Base-by-base conservation (phyloP, 176 grass and related monocot species). In the Phoenix dactylifera region DNA sequence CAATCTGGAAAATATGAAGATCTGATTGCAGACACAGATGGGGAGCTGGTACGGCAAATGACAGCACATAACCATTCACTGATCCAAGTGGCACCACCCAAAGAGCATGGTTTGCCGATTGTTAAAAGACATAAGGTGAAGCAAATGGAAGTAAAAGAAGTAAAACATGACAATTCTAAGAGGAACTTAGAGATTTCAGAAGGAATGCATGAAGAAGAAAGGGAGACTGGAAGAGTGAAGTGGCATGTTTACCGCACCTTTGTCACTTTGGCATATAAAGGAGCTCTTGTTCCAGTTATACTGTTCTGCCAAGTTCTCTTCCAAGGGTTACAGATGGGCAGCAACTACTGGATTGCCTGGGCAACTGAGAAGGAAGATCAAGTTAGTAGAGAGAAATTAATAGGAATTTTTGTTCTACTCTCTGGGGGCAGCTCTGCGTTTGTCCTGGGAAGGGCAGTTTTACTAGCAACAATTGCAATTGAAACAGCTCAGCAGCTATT, bases 261-360 rank as follows among this genome's bases (percentile, higher is more conserved):
- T 57, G 67, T 95, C 66, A 95, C 79, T 17, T 83, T 82, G 51
- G 89, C 85, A 30, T 89, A 83, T 14, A 73, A 51, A 12, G 90
- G 90, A 51, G 67, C 70, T 72, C 76, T 89, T 7, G 18, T 95
- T 69, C 85, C 82, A 54, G 63, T 86, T 4, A 67, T 95, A 71
- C 62, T 95, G 49, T 60, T 74, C 14, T 95, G 82, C 66, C 85
- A 95, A 71, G 66, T 85, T 20, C 62, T 95, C 57, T 95, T 95
- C 64, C 90, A 89, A 61, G 76, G 50, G 62, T 30, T 89, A 29
- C 90, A 95, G 78, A 95, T 95, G 69, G 83, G 70, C 48, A 86
- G 90, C 76, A 95, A 86, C 73, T 95, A 95, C 53, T 95, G 90
- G 85, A 78, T 95, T 56, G 85, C 90, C 58, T 95, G 82, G 82